Conservation (phyloP, 2,329 filamentous ascomycete species). For the Neonectria faginata region DNA sequence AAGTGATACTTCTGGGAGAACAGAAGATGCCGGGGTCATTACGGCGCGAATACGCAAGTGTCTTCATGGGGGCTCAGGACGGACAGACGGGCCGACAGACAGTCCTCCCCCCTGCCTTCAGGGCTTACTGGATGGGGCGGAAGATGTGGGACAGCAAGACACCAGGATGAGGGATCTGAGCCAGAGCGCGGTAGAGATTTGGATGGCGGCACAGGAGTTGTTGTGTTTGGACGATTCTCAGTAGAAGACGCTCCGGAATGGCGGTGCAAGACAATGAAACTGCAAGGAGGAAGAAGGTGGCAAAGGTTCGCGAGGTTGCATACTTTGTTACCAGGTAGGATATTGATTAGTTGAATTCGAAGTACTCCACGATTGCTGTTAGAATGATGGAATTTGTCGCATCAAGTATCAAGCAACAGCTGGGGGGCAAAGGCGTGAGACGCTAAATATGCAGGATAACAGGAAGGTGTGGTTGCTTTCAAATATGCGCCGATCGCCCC, state of each 20-base stretch:
- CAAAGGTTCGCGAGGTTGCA: background rate
- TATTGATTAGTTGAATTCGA: constrained; percentile 12
- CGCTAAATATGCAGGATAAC: background rate
- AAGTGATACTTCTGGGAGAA: constrained; percentile 40
- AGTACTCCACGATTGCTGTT: background rate
- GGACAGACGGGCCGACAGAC: constrained; percentile 29
- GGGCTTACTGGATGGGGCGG: background rate
- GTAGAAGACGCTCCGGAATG: constrained; percentile 5
- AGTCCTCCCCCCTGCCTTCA: background rate
- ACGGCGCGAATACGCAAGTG: constrained; percentile 45
- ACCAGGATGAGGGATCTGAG: constrained; percentile 29
- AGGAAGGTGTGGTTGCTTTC: background rate
- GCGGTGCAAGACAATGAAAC: background rate
- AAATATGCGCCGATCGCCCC: background rate
- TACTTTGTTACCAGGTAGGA: constrained; percentile 10
- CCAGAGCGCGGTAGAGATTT: constrained; percentile 45
- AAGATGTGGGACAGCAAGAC: background rate
- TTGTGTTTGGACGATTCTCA: constrained; percentile 41
- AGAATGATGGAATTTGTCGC: background rate
- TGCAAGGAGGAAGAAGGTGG: background rate
- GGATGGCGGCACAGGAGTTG: constrained; percentile 49
- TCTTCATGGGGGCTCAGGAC: constrained; percentile 33
- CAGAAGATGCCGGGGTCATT: constrained; percentile 44
- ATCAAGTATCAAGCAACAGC: too few species aligned
- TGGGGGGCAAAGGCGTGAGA: background rate